Evolutionary conservation across 768 basidiomycete species (phyloP), one percentile per base, ranked within the genome.

Genomic region (Tephrocybe rancida): DNA sequence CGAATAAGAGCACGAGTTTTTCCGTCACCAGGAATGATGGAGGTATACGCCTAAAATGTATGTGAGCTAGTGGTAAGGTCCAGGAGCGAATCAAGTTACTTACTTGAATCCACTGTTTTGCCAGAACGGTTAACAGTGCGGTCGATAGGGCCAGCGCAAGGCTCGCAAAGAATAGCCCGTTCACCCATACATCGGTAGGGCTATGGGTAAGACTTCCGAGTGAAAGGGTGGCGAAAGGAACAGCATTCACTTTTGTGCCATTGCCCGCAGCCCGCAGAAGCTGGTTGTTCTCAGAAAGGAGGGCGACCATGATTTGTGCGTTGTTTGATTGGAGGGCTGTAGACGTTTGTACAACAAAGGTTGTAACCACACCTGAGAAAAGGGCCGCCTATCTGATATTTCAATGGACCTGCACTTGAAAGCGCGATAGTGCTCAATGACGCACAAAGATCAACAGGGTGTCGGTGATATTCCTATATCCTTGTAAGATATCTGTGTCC

Each of bases 341-440:
- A 26, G 61, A 59, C 2, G 55, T 57, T 52, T 64, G 61, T 5
- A 52, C 61, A 2, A 64, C 46, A 26, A 64, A 64, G 2, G 62
- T 49, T 10, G 62, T 60, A 32, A 62, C 57, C 2, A 61, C 60
- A 14, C 41, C 55, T 2, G 60, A 63, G 42, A 61, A 63, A 30
- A 63, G 60, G 38, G 57, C 52, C 6, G 55, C 62, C 62, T 63
- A 21, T 22, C 48, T 49, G 19, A 55, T 54, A 18, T 54, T 14
- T 14, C 52, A 51, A 14, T 55, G 27, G 13, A 32, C 1, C 4
- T 21, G 22, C 29, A 19, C 13, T 7, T 7, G 13, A 32, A 7
- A 6, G 6, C 13, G 13, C 30, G 13, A n/a, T n/a, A n/a, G 13
- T 6, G 30, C 30, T 14, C 5, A 14, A 26, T 13, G 24, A 50